Evolutionary conservation across 1,284 basidiomycete genomes (phyloP), one percentile per base, ranked within the genome.

Genomic region (Cerioporus squamosus): DNA sequence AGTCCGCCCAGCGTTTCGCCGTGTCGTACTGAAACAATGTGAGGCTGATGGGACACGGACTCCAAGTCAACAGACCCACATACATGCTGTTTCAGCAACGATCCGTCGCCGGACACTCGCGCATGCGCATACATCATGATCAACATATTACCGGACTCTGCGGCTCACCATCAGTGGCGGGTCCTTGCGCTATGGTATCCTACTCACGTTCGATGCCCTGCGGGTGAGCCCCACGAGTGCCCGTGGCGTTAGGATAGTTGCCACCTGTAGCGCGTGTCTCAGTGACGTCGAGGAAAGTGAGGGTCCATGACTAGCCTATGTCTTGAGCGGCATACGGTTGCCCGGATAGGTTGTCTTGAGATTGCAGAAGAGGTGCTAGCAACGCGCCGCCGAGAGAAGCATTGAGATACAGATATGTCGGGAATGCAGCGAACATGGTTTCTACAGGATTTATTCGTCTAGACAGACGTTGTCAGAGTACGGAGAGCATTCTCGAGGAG

Each of bases 111-210:
- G 0, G 85, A 80, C 48, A 80, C 79, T 60, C 86, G 82, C 2
- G 85, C 85, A 68, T 88, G 87, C 54, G 84, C 86, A 53, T 88
- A 72, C 22, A 59, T 9, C 86, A 90, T 88, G 67, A 91, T 88
- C n/a, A 91, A 71, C 87, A 89, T 88, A 65, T 89, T 88, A 7
- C 86, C 86, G 47, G 84, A 81, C 68, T 89, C 86, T 87, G 45
- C 8, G 18, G 14, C 10, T 10, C 39, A n/a, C 2, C 7, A 29
- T 29, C 5, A 29, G 6, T 29, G 6, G 2, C 8, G 6, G 9
- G 10, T 0, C 2, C 10, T 10, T 29, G 29, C 29, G 29, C 29
- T 9, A 29, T 29, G 29, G 3, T 9, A 29, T 4, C 8, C 29
- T 9, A 29, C 59, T 51, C 24, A 64, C 62, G 51, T 44, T 64